Evolutionary conservation across 1,139 yeast genomes (phyloP), one percentile per base, ranked within the genome.

Genomic region (Diutina rugosa): DNA sequence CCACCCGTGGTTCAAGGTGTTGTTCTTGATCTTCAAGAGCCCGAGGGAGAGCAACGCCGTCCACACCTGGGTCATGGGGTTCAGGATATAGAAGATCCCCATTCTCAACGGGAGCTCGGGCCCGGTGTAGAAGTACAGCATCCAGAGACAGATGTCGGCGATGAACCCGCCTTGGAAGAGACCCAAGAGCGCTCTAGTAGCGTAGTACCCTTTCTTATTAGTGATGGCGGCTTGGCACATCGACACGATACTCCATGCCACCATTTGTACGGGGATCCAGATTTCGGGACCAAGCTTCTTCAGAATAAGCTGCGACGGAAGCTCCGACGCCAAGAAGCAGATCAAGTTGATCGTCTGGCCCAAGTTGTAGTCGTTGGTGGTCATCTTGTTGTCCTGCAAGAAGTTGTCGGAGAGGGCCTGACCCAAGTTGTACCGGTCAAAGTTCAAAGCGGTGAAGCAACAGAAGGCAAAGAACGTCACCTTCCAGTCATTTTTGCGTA

Each of bases 81-180:
- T 70, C 21, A 79, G 71, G 29, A 75, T 71, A 73, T 81, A 81
- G 64, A 81, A 80, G 62, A 75, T 70, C 2, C 82, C 77, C 35
- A 80, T 65, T 56, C 85, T 67, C 32, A 78, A 63, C 0, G 83
- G 73, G 14, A 81, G 66, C 62, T 81, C 85, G 26, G 68, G 66
- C n/a, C 76, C 64, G 16, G 79, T 81, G 66, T 76, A 81, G 64
- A 80, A 81, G 64, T 80, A 79, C 3, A 82, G 73, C 64, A 81
- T 67, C 82, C 84, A 81, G 30, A 80, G 65, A 51, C 78, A 75
- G 56, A 78, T 68, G 56, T 81, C 84, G 6, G 83, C 79, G 53
- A 81, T 78, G 58, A 81, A 81, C 0, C 85, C 85, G 53, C 85
- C 84, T 63, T 81, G 81, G 32, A 77, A 66, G 4, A 74, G 60